phyloP scores from a whole-genome alignment of 2,329 filamentous ascomycete genomes.

The Cercospora sojina region DNA sequence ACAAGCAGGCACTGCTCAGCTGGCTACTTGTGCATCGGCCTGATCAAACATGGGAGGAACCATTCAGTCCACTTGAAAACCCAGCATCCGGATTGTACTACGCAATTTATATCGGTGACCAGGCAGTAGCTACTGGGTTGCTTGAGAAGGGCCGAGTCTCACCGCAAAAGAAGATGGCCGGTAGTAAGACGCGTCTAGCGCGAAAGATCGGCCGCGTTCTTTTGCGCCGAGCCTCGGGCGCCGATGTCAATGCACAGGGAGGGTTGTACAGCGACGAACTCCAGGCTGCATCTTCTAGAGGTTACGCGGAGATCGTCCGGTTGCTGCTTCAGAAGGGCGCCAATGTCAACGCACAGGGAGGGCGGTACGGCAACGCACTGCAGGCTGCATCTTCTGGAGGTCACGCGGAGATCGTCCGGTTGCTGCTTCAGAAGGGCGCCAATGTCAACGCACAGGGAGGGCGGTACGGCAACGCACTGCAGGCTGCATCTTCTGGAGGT shows the following conservation, averaged over 20 bases:
- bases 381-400: background rate
- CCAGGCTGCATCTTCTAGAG: too few species aligned
- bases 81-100: background rate
- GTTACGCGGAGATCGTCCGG: too few species aligned
- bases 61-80: background rate
- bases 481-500: background rate
- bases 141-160: too few species aligned
- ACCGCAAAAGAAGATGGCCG: too few species aligned
- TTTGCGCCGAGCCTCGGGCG: too few species aligned
- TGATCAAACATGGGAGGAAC: background rate
- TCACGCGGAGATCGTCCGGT: background rate
- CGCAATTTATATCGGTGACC: background rate
- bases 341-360: background rate
- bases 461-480: background rate
- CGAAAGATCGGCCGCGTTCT: too few species aligned
- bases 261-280: too few species aligned
- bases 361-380: background rate
- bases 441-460: background rate
- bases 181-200: too few species aligned
- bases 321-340: too few species aligned
- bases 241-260: too few species aligned
- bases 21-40: slow-evolving; percentile 7
- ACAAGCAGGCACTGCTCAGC: background rate
- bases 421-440: background rate
- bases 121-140: background rate